Percentiles rank a stretch among this genome's conserved stretches.
Conservation (phyloP, 129 eudicot genomes). For the Flaveria sonorensis region DNA sequence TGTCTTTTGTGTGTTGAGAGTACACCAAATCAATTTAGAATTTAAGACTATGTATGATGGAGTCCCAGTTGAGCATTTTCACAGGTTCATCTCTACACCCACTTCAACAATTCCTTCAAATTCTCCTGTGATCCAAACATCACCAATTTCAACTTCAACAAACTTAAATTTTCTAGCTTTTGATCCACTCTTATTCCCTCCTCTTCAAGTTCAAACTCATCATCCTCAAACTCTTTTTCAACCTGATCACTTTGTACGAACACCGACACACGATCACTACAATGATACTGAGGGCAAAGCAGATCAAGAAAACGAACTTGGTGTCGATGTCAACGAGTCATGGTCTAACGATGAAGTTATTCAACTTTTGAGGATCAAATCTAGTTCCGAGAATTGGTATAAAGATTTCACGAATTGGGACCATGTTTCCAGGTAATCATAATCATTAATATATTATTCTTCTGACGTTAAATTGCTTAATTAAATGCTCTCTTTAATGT, state of each 20-base stretch:
- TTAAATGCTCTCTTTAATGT: background rate
- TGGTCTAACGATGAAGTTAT: constrained; percentile 81
- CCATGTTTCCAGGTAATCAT: constrained; percentile 72
- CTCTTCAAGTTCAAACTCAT: constrained; percentile 22
- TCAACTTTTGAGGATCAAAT: constrained; percentile 71
- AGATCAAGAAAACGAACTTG: constrained; percentile 20
- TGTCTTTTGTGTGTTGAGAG: background rate
- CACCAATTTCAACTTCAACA: constrained; percentile 38
- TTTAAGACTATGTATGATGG: constrained; percentile 63
- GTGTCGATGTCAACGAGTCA: constrained; percentile 24
- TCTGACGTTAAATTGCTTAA: background rate
- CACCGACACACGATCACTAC: constrained; percentile 19
- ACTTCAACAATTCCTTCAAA: constrained; percentile 42
- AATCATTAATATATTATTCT: background rate
- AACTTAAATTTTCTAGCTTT: constrained; percentile 32
- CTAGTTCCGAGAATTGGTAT: constrained; percentile 68
- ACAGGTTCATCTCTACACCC: constrained; percentile 66
- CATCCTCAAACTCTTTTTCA: constrained; percentile 37
- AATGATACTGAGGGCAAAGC: background rate
- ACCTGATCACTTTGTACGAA: constrained; percentile 24
- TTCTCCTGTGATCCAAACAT: constrained; percentile 41
- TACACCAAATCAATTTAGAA: constrained; percentile 20
- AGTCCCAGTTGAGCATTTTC: constrained; percentile 68
- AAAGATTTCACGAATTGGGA: constrained; percentile 75
- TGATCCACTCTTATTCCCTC: constrained; percentile 46